Conservation (phyloP, 495 filamentous ascomycete species). For the Sphaerosporella brunnea region DNA sequence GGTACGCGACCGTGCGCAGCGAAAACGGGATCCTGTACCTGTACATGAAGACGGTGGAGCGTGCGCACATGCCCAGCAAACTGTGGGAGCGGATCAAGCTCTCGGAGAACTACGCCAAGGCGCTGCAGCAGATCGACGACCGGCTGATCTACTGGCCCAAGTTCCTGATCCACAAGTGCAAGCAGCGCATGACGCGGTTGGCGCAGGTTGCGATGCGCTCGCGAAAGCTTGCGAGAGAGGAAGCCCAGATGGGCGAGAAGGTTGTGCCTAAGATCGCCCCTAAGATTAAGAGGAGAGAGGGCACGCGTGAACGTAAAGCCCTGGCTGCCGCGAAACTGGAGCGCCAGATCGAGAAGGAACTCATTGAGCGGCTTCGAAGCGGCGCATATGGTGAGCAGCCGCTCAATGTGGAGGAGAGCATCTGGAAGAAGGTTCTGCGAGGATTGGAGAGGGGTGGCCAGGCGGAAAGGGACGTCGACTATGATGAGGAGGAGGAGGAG, state of each 20-base stretch:
- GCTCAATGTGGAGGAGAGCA: slow-evolving; percentile 76
- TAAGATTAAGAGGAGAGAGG: slow-evolving; percentile 76
- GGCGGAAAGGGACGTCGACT: slow-evolving; percentile 66
- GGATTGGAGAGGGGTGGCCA: slow-evolving; percentile 76
- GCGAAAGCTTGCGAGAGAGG: slow-evolving; percentile 65
- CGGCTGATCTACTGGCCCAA: slow-evolving; percentile 91
- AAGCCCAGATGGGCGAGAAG: slow-evolving; percentile 76
- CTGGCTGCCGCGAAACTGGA: slow-evolving; percentile 89
- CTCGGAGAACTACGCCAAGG: slow-evolving; percentile 74
- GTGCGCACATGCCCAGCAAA: slow-evolving; percentile 75
- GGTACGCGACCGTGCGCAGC: slow-evolving; percentile 83
- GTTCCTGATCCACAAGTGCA: slow-evolving; percentile 89
- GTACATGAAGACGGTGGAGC: slow-evolving; percentile 93
- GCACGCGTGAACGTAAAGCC: slow-evolving; percentile 82
- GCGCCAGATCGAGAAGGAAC: slow-evolving; percentile 83
- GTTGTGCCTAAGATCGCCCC: slow-evolving; percentile 81
- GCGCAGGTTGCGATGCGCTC: slow-evolving; percentile 85
- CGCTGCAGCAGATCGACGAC: slow-evolving; percentile 73
- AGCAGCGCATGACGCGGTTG: slow-evolving; percentile 84
- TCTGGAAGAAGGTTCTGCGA: slow-evolving; percentile 94
- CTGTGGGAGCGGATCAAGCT: slow-evolving; percentile 90
- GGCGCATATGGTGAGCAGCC: slow-evolving; percentile 92
- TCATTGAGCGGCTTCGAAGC: slow-evolving; percentile 76
- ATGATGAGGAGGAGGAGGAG: slow-evolving; percentile 69
- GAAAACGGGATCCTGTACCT: slow-evolving; percentile 75